Conservation (phyloP, 805 yeast genomes). For the Lipomyces mesembrius region DNA sequence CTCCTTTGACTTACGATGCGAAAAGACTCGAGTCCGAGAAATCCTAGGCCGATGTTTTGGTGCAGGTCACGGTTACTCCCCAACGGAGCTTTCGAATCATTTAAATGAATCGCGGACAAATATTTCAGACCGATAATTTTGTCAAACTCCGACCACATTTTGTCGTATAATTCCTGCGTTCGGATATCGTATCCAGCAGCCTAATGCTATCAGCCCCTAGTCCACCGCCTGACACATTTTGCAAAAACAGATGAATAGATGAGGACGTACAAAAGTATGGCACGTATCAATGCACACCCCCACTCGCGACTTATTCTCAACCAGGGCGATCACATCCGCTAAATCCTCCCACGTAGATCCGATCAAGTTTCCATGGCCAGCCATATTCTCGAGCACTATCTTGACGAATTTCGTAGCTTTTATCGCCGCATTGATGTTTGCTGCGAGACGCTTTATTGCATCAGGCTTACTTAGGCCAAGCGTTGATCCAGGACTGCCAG, state of each 20-base stretch:
- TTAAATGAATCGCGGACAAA: conserved; percentile 80
- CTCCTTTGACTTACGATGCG: conserved; percentile 49
- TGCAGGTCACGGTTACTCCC: conserved; percentile 91
- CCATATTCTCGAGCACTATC: conserved; percentile 94
- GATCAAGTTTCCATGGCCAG: conserved; percentile 91
- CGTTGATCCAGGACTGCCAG: conserved; percentile 66
- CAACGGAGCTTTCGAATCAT: conserved; percentile 93
- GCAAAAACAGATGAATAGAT: neutral
- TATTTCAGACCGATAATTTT: conserved; percentile 72
- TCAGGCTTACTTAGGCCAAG: conserved; percentile 68
- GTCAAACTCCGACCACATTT: conserved; percentile 81
- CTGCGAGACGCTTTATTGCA: conserved; percentile 73
- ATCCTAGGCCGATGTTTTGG: conserved; percentile 87
- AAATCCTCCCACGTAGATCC: conserved; percentile 83
- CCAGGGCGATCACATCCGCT: conserved; percentile 68
- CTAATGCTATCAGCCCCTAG: conserved; percentile 8
- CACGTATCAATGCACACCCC: conserved; percentile 98
- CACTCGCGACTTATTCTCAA: conserved; percentile 82
- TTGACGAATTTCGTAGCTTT: conserved; percentile 75
- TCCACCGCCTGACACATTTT: neutral
- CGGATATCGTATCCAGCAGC: conserved; percentile 90
- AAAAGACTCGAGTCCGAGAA: conserved; percentile 83
- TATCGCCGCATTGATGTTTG: conserved; percentile 78
- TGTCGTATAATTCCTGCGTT: conserved; percentile 58
- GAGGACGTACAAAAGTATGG: conserved; percentile 68